A percentile compares a stretch with the other conserved stretches of the same genome.
Evolutionary conservation across 2,329 filamentous ascomycete species (phyloP).

Genomic region (Talaromyces sp.): DNA sequence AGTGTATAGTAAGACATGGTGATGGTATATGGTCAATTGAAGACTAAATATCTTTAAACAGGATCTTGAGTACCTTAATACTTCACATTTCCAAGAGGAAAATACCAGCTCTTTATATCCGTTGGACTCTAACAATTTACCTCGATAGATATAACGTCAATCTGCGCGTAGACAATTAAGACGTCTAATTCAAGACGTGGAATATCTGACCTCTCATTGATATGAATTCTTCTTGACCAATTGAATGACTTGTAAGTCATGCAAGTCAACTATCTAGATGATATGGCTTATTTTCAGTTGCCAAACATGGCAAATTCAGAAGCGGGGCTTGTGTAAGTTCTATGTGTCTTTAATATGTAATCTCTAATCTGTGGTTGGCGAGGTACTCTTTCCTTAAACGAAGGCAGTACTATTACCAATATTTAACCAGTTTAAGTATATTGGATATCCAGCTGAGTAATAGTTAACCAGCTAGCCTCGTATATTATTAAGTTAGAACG

Average conservation of each 20-base stretch:
- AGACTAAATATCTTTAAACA: not conserved
- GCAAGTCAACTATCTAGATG: not conserved
- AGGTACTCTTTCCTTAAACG: not conserved
- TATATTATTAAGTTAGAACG: not conserved
- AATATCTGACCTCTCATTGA: not conserved
- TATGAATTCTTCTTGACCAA: not conserved
- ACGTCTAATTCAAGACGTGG: not conserved
- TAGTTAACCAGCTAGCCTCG: not conserved
- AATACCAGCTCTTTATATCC: not conserved
- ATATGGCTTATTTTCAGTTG: not conserved
- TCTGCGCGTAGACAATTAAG: not conserved
- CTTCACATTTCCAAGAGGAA: not conserved
- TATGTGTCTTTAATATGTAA: not conserved
- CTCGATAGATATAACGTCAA: not conserved
- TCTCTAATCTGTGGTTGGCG: not conserved
- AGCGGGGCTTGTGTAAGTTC: not conserved
- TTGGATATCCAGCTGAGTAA: not conserved
- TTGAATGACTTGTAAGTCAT: not conserved
- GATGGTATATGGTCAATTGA: not conserved
- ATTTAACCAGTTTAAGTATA: not conserved
- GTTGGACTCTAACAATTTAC: not conserved
- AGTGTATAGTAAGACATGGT: slow-evolving; percentile 25
- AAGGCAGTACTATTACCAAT: not conserved
- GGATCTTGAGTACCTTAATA: not conserved
- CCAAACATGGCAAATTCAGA: not conserved